A percentile compares a stretch with the other conserved stretches of the same genome.
These are phyloP conservation scores for Borovskyia barvae DNA, from an alignment of 208 protist species.

Conservation along the genomic window DNA sequence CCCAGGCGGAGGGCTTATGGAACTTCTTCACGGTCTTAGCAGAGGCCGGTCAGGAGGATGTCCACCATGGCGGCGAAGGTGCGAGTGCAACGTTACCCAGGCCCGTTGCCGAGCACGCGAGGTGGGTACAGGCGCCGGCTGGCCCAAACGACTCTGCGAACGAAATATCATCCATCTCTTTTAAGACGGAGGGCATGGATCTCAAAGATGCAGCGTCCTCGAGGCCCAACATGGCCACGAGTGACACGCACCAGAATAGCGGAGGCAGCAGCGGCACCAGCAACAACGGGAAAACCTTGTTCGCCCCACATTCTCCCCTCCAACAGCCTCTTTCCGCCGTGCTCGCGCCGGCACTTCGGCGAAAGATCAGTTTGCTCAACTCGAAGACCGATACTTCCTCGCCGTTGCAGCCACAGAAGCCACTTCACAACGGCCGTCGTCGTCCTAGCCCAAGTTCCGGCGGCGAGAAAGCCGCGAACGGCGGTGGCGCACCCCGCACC, in stretches of 20 bases:
- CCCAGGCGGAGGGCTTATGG: constrained; percentile 75
- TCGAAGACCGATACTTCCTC: constrained; percentile 19
- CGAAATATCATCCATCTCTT: too few relatives aligned
- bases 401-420: constrained; percentile 10
- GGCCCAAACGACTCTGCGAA: too few relatives aligned
- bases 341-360: constrained; percentile 33
- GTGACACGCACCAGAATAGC: not conserved
- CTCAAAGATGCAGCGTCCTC: not conserved
- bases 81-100: too few relatives aligned
- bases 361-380: constrained; percentile 36
- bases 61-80: constrained; percentile 8
- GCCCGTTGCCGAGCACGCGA: too few relatives aligned
- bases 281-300: constrained; percentile 14
- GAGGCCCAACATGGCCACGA: too few relatives aligned
- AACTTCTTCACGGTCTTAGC: constrained; percentile 43
- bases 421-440: constrained; percentile 2
- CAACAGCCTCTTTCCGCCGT: constrained; percentile 16
- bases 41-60: constrained; percentile 7
- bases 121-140: too few relatives aligned
- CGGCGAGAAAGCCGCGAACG: not conserved
- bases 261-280: not conserved
- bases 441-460: not conserved
- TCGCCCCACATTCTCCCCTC: constrained; percentile 4
- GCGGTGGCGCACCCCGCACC: not conserved
- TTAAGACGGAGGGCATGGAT: too few relatives aligned